Conservation (phyloP, 2,329 filamentous ascomycete species). For the Fusarium sulawesiense region DNA sequence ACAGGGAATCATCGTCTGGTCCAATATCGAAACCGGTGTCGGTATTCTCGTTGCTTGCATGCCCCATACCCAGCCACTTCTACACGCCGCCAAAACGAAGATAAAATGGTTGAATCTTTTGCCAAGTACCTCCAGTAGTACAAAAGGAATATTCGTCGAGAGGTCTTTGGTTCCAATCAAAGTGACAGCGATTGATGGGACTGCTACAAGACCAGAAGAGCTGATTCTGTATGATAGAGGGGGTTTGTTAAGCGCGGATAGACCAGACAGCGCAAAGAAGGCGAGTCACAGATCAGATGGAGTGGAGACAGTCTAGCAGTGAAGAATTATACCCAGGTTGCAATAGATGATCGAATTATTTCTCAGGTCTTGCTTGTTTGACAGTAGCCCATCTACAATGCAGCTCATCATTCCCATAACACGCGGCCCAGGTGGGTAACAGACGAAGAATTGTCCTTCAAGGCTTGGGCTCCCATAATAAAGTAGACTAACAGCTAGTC, state of each 20-base stretch:
- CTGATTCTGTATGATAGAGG: background rate
- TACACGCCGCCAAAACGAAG: background rate
- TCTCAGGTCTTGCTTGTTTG: background rate
- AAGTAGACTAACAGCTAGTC: too few species aligned
- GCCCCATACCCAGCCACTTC: slow-evolving; percentile 3
- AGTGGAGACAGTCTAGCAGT: background rate
- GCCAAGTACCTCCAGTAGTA: background rate
- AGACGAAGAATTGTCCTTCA: too few species aligned
- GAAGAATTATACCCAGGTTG: background rate
- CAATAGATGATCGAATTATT: background rate
- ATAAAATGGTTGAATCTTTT: background rate
- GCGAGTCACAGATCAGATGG: background rate
- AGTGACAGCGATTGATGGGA: background rate
- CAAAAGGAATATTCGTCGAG: background rate
- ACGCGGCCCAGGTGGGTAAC: too few species aligned
- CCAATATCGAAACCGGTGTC: slow-evolving; percentile 1
- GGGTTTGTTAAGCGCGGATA: background rate
- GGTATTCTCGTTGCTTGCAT: slow-evolving; percentile 10
- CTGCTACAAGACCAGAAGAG: background rate
- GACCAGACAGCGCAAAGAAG: background rate
- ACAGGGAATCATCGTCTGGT: slow-evolving; percentile 12
- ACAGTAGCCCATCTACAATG: too few species aligned
- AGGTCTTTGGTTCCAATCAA: background rate
- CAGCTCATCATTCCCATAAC: too few species aligned
- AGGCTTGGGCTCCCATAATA: too few species aligned